Evolutionary conservation across 768 basidiomycete species (phyloP).

Genomic region (Krasilnikovozyma curviuscula): DNA sequence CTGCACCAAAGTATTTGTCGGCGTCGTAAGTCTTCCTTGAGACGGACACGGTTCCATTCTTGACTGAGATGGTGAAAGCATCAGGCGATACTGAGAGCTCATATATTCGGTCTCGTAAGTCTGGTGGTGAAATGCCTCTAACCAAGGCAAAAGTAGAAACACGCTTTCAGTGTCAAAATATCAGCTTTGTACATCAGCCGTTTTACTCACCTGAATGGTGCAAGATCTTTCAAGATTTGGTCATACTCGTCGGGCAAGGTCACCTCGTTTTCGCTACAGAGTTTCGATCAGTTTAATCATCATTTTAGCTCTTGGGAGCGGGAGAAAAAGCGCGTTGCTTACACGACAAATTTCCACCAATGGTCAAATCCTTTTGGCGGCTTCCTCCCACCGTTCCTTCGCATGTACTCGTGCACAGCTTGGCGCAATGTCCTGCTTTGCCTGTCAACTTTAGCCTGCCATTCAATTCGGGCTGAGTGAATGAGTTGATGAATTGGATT

Average conservation of each 20-base stretch:
- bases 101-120: conserved; percentile 10
- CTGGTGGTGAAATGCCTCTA: conserved; percentile 13
- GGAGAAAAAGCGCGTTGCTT: conserved; percentile 1
- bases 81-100: neutral
- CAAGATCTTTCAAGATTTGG: conserved; percentile 18
- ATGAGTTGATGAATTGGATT: conserved; percentile 24
- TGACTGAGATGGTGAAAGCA: conserved; percentile 1
- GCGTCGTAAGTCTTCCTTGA: conserved; percentile 1
- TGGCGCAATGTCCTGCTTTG: conserved; percentile 17
- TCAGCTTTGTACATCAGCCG: neutral
- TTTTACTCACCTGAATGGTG: conserved; percentile 16
- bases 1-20: conserved; percentile 13
- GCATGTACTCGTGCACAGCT: conserved; percentile 18
- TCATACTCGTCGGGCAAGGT: conserved; percentile 22
- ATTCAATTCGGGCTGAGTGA: conserved; percentile 14
- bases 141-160: neutral
- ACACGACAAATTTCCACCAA: conserved; percentile 21
- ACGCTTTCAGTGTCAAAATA: neutral
- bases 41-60: neutral
- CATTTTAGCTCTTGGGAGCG: neutral
- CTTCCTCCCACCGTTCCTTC: conserved; percentile 11
- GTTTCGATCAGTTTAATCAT: neutral
- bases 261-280: conserved; percentile 16
- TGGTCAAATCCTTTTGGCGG: conserved; percentile 21
- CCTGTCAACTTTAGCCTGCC: conserved; percentile 18